These are phyloP conservation scores for Fusarium xylarioides DNA, from an alignment of 2,329 filamentous ascomycete species.

Conservation along the genomic window DNA sequence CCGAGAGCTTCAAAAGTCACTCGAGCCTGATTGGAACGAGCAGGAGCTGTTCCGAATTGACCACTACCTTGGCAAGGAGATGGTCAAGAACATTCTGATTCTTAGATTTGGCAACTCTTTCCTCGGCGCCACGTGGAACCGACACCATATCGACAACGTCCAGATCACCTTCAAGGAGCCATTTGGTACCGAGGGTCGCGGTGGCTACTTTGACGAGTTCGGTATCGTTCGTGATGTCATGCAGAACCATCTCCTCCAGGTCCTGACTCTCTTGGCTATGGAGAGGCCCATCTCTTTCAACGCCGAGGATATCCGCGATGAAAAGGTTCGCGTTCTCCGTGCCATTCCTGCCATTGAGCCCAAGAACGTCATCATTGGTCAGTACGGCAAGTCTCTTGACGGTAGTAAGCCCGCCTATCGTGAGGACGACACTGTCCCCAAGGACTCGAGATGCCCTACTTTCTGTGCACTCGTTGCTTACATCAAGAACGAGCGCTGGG, in stretches of 20 bases:
- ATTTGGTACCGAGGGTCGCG: slow-evolving; percentile 96
- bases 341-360: slow-evolving; percentile 95
- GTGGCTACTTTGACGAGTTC: slow-evolving; percentile 99
- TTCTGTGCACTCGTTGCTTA: slow-evolving; percentile 97
- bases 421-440: slow-evolving; percentile 97
- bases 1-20: slow-evolving; percentile 90
- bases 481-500: slow-evolving; percentile 99
- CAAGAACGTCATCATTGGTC: slow-evolving; percentile 99
- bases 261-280: slow-evolving; percentile 96
- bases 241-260: slow-evolving; percentile 98
- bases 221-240: slow-evolving; percentile 99
- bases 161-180: slow-evolving; percentile 99
- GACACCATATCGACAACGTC: slow-evolving; percentile 98
- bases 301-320: slow-evolving; percentile 96
- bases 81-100: slow-evolving; percentile 99
- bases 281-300: slow-evolving; percentile 98
- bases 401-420: slow-evolving; percentile 98
- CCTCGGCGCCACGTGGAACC: slow-evolving; percentile 98
- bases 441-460: slow-evolving; percentile 96
- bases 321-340: slow-evolving; percentile 96
- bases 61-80: slow-evolving; percentile 99
- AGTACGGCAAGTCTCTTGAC: slow-evolving; percentile 96
- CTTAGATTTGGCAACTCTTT: slow-evolving; percentile 98
- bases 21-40: slow-evolving; percentile 98
- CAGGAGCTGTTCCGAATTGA: slow-evolving; percentile 99